A percentile compares a stretch with the other conserved stretches of the same genome.
Conservation (phyloP, 768 basidiomycete species). For the Clathrus columnatus region DNA sequence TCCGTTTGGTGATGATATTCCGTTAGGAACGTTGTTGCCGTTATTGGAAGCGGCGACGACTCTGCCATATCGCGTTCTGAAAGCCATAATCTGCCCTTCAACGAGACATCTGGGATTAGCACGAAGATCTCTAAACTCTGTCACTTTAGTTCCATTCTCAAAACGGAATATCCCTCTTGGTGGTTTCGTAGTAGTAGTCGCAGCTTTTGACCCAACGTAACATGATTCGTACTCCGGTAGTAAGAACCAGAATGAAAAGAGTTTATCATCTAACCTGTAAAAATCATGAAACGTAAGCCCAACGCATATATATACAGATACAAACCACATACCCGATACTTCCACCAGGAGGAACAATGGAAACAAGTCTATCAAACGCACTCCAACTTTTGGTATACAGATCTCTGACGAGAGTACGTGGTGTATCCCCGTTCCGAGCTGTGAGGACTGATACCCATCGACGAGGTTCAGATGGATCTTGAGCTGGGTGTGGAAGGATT, state of each 20-base stretch:
- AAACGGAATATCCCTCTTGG: slow-evolving; percentile 84
- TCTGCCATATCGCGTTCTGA: slow-evolving; percentile 75
- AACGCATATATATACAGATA: not conserved
- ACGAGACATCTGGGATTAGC: slow-evolving; percentile 83
- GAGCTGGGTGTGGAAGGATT: slow-evolving; percentile 74
- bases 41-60: slow-evolving; percentile 44
- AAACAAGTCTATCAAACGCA: slow-evolving; percentile 80
- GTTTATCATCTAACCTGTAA: slow-evolving; percentile 77
- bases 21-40: slow-evolving; percentile 48
- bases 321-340: slow-evolving; percentile 67
- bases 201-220: too few species aligned
- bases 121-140: slow-evolving; percentile 80
- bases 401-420: slow-evolving; percentile 75
- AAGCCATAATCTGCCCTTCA: slow-evolving; percentile 72
- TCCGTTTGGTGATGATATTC: slow-evolving; percentile 19
- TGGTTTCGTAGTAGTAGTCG: slow-evolving; percentile 58
- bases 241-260: slow-evolving; percentile 83
- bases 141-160: slow-evolving; percentile 81
- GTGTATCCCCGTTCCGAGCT: slow-evolving; percentile 78
- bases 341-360: slow-evolving; percentile 84
- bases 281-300: not conserved
- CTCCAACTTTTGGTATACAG: slow-evolving; percentile 94
- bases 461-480: slow-evolving; percentile 63
- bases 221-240: slow-evolving; percentile 44
- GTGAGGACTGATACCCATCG: slow-evolving; percentile 65